Conservation (phyloP, 176 grass and related monocot genomes). For the Bothriochloa decipiens region DNA sequence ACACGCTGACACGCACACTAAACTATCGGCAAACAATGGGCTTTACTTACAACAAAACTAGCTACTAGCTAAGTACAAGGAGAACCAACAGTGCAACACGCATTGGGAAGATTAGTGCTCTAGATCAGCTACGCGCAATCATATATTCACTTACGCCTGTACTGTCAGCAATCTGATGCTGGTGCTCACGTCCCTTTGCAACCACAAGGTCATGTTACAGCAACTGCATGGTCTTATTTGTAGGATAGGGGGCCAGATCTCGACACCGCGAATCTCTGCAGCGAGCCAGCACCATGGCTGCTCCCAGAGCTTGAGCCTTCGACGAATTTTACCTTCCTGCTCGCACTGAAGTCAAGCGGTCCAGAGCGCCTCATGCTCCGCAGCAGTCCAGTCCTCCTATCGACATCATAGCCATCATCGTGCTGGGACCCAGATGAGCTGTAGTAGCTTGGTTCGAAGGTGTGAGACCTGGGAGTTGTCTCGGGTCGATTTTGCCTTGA, state of each 20-base stretch:
- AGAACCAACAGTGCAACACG: neutral
- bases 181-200: too few relatives aligned
- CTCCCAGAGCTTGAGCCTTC: constrained; percentile 80
- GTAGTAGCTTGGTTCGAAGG: constrained; percentile 62
- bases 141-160: neutral
- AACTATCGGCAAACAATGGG: neutral
- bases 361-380: constrained; percentile 80
- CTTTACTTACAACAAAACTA: constrained; percentile 41
- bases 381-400: constrained; percentile 56
- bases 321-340: constrained; percentile 79
- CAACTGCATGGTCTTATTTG: constrained; percentile 47
- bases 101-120: neutral
- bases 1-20: neutral
- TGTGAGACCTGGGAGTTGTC: constrained; percentile 56
- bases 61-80: constrained; percentile 33
- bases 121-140: constrained; percentile 16
- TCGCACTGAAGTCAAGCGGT: constrained; percentile 67
- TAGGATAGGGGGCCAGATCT: constrained; percentile 90
- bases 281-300: constrained; percentile 61
- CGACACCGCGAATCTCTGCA: constrained; percentile 72
- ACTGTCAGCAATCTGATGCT: constrained; percentile 4
- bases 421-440: constrained; percentile 60
- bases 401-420: constrained; percentile 64
- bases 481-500: constrained; percentile 57
- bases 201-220: neutral